A percentile compares a stretch with the other conserved stretches of the same genome.
These are phyloP conservation scores for Leishmania tarentolae DNA, from an alignment of 208 protist genomes.

Conservation along the genomic window DNA sequence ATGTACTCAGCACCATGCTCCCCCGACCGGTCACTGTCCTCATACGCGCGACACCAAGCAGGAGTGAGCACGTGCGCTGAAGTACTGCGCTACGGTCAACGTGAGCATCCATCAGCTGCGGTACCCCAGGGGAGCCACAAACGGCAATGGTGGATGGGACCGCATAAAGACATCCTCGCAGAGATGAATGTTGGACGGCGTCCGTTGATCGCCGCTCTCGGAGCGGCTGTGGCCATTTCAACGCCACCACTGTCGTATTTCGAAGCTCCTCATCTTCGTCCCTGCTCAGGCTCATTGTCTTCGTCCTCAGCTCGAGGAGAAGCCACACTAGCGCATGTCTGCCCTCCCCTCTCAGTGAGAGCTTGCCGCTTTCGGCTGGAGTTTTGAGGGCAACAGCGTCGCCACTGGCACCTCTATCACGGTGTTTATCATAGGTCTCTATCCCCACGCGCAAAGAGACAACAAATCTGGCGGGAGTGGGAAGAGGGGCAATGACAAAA, in stretches of 20 bases:
- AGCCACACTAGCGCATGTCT: background rate
- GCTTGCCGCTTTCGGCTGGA: background rate
- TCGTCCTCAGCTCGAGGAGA: constrained; percentile 1
- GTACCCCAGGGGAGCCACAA: constrained; percentile 5
- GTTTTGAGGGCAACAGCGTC: background rate
- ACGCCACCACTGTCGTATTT: constrained; percentile 19
- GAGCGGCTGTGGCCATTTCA: background rate
- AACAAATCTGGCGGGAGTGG: background rate
- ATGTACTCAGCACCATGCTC: too few species aligned
- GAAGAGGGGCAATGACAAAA: background rate
- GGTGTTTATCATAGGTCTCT: background rate
- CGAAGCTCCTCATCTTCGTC: constrained; percentile 12
- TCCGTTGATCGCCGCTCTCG: constrained; percentile 8
- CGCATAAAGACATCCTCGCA: constrained; percentile 23
- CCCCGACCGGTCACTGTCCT: too few species aligned
- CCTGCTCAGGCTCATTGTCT: constrained; percentile 5
- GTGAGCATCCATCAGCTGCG: background rate
- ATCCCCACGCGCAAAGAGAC: background rate
- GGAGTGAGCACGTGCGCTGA: background rate
- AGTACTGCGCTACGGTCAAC: background rate
- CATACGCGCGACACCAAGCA: background rate
- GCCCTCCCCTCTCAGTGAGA: background rate
- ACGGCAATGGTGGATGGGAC: background rate
- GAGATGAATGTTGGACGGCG: constrained; percentile 19
- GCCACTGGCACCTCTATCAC: background rate